phyloP scores from a whole-genome alignment of 1,284 basidiomycete species.

The Malassezia caprae region DNA sequence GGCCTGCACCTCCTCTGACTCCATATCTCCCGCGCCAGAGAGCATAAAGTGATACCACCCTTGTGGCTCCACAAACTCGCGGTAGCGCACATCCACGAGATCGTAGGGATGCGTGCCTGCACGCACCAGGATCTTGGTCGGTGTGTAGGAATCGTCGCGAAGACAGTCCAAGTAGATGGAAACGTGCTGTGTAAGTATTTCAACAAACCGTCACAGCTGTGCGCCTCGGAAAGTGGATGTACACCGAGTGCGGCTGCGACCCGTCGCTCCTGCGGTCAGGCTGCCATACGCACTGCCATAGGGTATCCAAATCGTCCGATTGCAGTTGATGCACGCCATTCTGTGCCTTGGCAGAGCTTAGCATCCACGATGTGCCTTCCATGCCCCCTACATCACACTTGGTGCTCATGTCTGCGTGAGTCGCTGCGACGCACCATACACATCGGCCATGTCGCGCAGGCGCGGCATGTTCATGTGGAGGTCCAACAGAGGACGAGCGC shows the following conservation, averaged over 20 bases:
- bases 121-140: slow-evolving; percentile 74
- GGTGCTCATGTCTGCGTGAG: slow-evolving; percentile 27
- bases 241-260: slow-evolving; percentile 90
- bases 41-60: slow-evolving; percentile 91
- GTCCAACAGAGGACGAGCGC: background rate
- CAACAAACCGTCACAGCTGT: slow-evolving; percentile 69
- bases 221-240: slow-evolving; percentile 80
- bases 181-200: slow-evolving; percentile 60
- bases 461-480: slow-evolving; percentile 11
- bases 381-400: slow-evolving; percentile 37
- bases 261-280: slow-evolving; percentile 70
- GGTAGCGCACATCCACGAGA: slow-evolving; percentile 62
- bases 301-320: slow-evolving; percentile 78
- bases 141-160: slow-evolving; percentile 93
- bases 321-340: slow-evolving; percentile 85
- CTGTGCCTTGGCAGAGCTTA: slow-evolving; percentile 91
- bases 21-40: slow-evolving; percentile 38
- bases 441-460: slow-evolving; percentile 8
- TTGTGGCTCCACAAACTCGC: slow-evolving; percentile 76
- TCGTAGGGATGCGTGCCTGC: slow-evolving; percentile 86
- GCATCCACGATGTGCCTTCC: slow-evolving; percentile 72
- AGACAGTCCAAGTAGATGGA: slow-evolving; percentile 76
- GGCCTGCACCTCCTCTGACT: slow-evolving; percentile 50
- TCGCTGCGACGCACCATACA: slow-evolving; percentile 3
- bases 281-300: slow-evolving; percentile 77